Evolutionary conservation across 2,329 filamentous ascomycete genomes (phyloP), one percentile per base, ranked within the genome.

Genomic region (Arthrobotrys sinensis): DNA sequence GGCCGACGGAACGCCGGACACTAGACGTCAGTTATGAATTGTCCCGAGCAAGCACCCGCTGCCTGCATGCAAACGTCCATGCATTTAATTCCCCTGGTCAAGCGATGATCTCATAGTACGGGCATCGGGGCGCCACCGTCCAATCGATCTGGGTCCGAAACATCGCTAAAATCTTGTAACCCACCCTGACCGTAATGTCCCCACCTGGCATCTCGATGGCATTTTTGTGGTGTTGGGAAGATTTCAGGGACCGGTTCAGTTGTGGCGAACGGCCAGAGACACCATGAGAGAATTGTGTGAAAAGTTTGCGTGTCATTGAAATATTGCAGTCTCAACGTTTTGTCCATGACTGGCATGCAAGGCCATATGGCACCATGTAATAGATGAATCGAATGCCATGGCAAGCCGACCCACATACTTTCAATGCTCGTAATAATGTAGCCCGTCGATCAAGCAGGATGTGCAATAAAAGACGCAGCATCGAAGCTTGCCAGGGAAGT

Each of bases 151-250:
- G 34, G 19, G 62, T 75, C 53, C 63, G 70, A 75, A 75, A 75
- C 70, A 40, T 68, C 53, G 62, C 67, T 72, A 78, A 71, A 69
- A 67, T 78, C 63, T 78, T 72, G 72, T 53, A 70, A 70, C 72
- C 72, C 72, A 65, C 72, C 65, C 50, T 60, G 48, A 70, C 65
- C 66, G 7, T 46, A 75, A 75, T 68, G 11, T 75, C 70, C 69
- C 60, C 38, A 38, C 70, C 21, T 24, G 38, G 34, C 38, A 65
- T 73, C 52, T 55, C 21, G 50, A 46, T 43, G 36, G 19, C 21
- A 55, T 52, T 55, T 72, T 34, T 36, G 60, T 68, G 52, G 53
- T 64, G 55, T 63, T 48, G 48, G 57, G 60, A 67, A 71, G 50
- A 71, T 78, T 78, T 78, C 48, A 72, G 67, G 67, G 66, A 46